Conservation (phyloP, 768 basidiomycete genomes). For the Lentinula lateritia region DNA sequence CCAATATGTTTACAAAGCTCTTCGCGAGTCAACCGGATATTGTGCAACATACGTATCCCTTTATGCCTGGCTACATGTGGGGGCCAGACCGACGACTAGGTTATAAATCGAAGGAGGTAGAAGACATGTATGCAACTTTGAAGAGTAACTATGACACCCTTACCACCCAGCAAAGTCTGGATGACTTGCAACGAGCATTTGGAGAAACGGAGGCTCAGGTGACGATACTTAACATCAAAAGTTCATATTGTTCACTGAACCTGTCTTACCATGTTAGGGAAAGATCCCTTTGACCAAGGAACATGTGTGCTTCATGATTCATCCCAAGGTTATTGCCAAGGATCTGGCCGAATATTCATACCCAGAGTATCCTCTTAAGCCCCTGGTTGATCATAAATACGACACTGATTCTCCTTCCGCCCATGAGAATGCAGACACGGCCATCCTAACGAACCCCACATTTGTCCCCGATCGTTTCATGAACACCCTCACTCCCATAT, state of each 20-base stretch:
- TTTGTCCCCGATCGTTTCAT: constrained; percentile 2
- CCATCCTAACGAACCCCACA: not conserved
- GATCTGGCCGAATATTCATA: not conserved
- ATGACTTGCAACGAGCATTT: not conserved
- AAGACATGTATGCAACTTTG: not conserved
- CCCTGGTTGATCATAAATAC: not conserved
- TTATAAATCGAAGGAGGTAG: not conserved
- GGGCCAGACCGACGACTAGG: constrained; percentile 2
- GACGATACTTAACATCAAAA: not conserved
- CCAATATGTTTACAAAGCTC: constrained; percentile 1
- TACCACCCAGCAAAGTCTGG: not conserved
- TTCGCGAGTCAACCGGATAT: not conserved
- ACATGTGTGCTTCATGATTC: constrained; percentile 3
- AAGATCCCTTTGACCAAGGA: constrained; percentile 4
- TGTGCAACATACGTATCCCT: not conserved
- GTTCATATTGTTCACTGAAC: not conserved
- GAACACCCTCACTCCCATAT: constrained; percentile 1
- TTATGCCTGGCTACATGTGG: constrained; percentile 3
- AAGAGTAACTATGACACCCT: not conserved
- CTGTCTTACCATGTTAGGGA: not conserved
- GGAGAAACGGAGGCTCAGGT: constrained; percentile 1
- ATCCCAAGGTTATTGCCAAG: not conserved
- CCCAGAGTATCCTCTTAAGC: not conserved
- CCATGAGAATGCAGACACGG: not conserved
- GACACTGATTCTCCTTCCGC: not conserved